Base-by-base conservation (phyloP, 2,329 filamentous ascomycete species). In the Zymoseptoria tritici region DNA sequence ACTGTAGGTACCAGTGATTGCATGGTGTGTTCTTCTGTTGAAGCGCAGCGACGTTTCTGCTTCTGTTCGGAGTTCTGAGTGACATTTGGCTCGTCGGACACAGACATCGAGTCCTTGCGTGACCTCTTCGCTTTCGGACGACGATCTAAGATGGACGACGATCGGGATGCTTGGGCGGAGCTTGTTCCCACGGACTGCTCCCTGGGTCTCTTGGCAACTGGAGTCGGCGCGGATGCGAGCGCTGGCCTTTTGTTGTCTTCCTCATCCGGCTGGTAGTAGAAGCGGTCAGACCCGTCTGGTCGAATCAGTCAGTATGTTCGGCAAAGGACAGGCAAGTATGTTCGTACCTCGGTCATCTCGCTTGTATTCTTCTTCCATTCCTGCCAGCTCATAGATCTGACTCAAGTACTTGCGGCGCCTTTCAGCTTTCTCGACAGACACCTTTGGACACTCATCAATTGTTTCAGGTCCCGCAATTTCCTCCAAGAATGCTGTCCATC, bases 401-500 rank as follows among this genome's bases (percentile, higher is more conserved):
- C 26, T 8, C 59, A 66, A 56, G 3, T 66, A 55, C 54, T 58
- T 56, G n/a, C 58, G 58, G 19, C 59, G 59, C 46, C 55, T 49
- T 51, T 64, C 58, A 24, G 59, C 57, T 11, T 49, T 61, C 29
- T 62, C 57, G 9, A 62, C 52, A n/a, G 53, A 26, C 20, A 64
- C 64, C 9, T 64, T 64, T 1, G 64, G 64, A 20, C 68, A 16
- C n/a, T 70, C 68, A 19, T 71, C 66, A n/a, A 71, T 62, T 21
- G 66, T 61, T 11, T 62, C 62, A 4, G 58, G 56, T 7, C 68
- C 67, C 21, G 68, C 67, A 6, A 68, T 58, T 54, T 69, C 66
- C 49, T 58, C 59, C 3, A 73, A 60, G 56, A 72, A 71, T 2
- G 63, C 64, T 9, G 70, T 71, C 71, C 71, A 73, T 29, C 67